These are phyloP conservation scores for Pythium phragmitis DNA, from an alignment of 352 stramenopile genomes.

Conservation along the genomic window DNA sequence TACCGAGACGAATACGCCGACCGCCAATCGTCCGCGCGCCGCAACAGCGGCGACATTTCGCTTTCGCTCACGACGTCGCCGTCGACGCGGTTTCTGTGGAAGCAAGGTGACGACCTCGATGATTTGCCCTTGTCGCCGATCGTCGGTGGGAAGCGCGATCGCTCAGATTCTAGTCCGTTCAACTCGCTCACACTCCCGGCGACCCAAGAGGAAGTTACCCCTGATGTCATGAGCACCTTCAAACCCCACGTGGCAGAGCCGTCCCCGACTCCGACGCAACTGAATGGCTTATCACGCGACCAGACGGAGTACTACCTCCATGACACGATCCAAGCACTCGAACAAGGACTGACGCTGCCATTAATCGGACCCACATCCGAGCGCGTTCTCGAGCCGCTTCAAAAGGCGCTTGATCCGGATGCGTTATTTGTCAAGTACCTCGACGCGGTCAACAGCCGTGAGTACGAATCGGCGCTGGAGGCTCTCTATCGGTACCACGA, in stretches of 20 bases:
- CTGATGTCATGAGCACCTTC: conserved; percentile 16
- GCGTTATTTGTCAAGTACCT: conserved; percentile 88
- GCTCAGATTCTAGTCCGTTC: conserved; percentile 18
- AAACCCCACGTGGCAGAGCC: not conserved
- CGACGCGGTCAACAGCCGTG: conserved; percentile 71
- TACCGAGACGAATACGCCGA: conserved; percentile 51
- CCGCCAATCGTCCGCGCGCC: conserved; percentile 12
- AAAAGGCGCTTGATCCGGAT: conserved; percentile 38
- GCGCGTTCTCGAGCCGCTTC: conserved; percentile 17
- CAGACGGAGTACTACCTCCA: conserved; percentile 61
- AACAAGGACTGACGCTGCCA: conserved; percentile 26
- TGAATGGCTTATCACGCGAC: conserved; percentile 37
- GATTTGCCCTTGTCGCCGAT: conserved; percentile 29
- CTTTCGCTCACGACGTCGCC: conserved; percentile 27
- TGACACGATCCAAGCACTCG: conserved; percentile 39
- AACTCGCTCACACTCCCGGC: conserved; percentile 21
- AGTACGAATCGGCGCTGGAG: conserved; percentile 88
- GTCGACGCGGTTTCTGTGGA: conserved; percentile 25
- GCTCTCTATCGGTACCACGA: conserved; percentile 94
- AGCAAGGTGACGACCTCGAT: conserved; percentile 23
- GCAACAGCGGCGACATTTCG: conserved; percentile 16
- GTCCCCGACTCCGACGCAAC: not conserved
- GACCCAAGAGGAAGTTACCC: conserved; percentile 31
- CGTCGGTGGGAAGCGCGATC: conserved; percentile 11
- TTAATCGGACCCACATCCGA: not conserved